Evolutionary conservation across 495 filamentous ascomycete species (phyloP), one percentile per base, ranked within the genome.

Genomic region (Penicillium salamii): DNA sequence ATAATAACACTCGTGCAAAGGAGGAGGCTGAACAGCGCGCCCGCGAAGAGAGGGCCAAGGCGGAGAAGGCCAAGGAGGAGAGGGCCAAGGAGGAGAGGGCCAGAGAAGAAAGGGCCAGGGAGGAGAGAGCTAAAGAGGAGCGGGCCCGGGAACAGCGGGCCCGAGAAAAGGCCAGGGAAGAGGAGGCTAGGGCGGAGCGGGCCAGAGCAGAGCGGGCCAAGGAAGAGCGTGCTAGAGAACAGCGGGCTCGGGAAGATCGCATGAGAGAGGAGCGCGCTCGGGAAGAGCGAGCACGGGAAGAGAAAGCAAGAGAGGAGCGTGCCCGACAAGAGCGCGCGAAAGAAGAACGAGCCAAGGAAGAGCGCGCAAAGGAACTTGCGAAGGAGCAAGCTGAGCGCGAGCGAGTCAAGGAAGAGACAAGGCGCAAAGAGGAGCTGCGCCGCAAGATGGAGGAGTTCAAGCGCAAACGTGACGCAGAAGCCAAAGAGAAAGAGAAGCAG

Each of bases 321-420:
- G 17, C 47, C 5, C 20, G 9, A 52, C 42, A 53, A 28, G 40
- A 54, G 23, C 42, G 42, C 4, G 46, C 29, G 9, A 42, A 46
- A 12, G 50, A 55, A 23, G 40, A 51, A 34, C 23, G 34, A 19
- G 52, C 37, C 7, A 50, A 49, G 18, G 56, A 63, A 34, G 52
- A 54, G 33, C 47, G 46, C 20, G 43, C 55, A 32, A 45, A 45
- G 42, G 48, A 43, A 51, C 47, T 50, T 24, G 66, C 48, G 24
- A 57, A 65, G 38, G 68, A 59, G 18, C 79, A 73, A 48, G 77
- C 73, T 7, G 76, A 78, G 7, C 87, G 85, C 84, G 84, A 90
- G 56, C 86, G 78, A 52, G 87, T 83, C 3, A 71, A 81, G 45
- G 86, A 90, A 61, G 88, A 91, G 53, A 82, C 84, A 45, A 68